Evolutionary conservation across 1,284 basidiomycete genomes (phyloP).

Genomic region (Athelia psychrophila): DNA sequence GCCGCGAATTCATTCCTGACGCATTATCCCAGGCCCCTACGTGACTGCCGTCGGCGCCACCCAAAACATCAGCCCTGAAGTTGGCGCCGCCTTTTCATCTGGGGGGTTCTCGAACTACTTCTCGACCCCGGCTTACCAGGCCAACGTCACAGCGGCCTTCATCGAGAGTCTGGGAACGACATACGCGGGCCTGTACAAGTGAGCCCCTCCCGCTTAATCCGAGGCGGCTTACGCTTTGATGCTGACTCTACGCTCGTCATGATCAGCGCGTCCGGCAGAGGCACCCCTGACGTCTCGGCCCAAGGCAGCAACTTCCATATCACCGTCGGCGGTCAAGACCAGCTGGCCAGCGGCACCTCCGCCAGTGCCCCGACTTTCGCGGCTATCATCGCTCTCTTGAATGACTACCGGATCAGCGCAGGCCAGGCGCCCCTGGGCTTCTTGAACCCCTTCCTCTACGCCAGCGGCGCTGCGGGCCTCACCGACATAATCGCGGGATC

Average conservation of each 20-base stretch:
- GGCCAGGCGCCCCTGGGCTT: constrained; percentile 55
- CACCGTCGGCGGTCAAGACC: constrained; percentile 42
- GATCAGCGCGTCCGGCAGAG: constrained; percentile 50
- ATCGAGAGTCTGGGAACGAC: constrained; percentile 44
- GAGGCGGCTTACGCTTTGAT: background rate
- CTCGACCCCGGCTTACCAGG: constrained; percentile 52
- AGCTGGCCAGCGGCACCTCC: constrained; percentile 56
- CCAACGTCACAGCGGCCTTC: constrained; percentile 49
- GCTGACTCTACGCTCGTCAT: constrained; percentile 1
- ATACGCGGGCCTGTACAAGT: constrained; percentile 57
- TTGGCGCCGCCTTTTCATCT: constrained; percentile 51
- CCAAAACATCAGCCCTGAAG: constrained; percentile 45
- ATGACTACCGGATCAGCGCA: constrained; percentile 52
- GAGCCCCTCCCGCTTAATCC: constrained; percentile 13
- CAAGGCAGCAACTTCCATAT: constrained; percentile 62
- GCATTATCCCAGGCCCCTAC: constrained; percentile 44
- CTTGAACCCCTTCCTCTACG: constrained; percentile 61
- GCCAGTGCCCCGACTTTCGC: constrained; percentile 47
- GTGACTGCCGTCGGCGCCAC: constrained; percentile 67
- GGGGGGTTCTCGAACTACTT: constrained; percentile 64
- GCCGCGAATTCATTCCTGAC: too few relatives aligned
- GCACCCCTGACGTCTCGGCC: constrained; percentile 71
- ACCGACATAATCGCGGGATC: constrained; percentile 59
- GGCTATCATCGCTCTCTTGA: constrained; percentile 54
- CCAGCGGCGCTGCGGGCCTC: constrained; percentile 42